Percentiles rank a stretch among this genome's conserved stretches.
These are phyloP conservation scores for Luffa aegyptiaca DNA, from an alignment of 306 rosid genomes.

Conservation along the genomic window DNA sequence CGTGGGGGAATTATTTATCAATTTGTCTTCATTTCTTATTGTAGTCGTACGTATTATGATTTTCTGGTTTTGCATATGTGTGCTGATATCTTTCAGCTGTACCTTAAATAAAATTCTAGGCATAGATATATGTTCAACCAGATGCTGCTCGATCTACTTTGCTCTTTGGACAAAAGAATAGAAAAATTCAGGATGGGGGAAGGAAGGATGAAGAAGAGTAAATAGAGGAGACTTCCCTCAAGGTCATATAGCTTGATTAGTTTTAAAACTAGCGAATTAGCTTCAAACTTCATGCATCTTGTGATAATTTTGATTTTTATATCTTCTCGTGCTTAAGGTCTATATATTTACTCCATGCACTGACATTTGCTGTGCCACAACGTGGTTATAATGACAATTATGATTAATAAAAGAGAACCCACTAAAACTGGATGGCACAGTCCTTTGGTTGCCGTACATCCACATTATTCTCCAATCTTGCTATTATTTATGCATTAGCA, in stretches of 20 bases:
- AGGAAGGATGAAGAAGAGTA: neutral
- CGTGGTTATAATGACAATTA: neutral
- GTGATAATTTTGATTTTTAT: neutral
- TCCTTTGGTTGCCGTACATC: neutral
- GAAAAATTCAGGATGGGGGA: neutral
- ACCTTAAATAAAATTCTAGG: neutral
- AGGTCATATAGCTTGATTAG: neutral
- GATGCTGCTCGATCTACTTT: neutral
- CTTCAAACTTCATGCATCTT: conserved; percentile 11
- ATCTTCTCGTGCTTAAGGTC: neutral
- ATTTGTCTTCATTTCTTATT: neutral
- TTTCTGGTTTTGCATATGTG: neutral
- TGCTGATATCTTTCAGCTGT: neutral
- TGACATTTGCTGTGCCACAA: conserved; percentile 3
- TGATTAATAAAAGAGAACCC: neutral
- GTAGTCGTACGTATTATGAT: neutral
- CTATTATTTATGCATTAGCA: neutral
- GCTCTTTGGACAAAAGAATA: neutral
- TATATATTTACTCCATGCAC: neutral
- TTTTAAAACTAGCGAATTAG: conserved; percentile 6
- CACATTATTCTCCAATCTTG: neutral
- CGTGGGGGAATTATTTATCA: neutral
- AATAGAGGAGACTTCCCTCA: neutral
- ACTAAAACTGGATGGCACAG: neutral
- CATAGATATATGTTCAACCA: neutral